A percentile compares a stretch with the other conserved stretches of the same genome.
phyloP scores from a whole-genome alignment of 148 eudicot genomes.

The Pouteria glomerata region DNA sequence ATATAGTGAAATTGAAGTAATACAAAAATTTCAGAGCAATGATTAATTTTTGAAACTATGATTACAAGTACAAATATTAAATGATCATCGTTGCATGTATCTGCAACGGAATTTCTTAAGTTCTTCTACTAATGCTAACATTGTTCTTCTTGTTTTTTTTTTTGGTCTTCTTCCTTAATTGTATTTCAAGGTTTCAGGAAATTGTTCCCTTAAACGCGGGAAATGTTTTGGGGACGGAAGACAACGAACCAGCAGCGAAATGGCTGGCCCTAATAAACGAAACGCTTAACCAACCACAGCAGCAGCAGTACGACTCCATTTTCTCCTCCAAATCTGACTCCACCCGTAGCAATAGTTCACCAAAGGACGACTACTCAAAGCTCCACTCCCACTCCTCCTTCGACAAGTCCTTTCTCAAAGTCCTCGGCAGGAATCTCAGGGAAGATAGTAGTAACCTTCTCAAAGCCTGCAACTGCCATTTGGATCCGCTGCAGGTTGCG shows the following conservation, averaged over 20 bases:
- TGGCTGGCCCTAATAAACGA: constrained; percentile 81
- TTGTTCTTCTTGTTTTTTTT: too few species aligned
- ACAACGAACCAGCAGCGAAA: constrained; percentile 85
- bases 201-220: constrained; percentile 90
- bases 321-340: too few species aligned
- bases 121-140: too few species aligned
- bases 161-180: background rate
- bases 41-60: too few species aligned
- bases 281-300: constrained; percentile 50
- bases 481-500: constrained; percentile 31
- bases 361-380: too few species aligned
- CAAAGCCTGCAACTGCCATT: constrained; percentile 67
- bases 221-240: constrained; percentile 68
- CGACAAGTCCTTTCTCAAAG: constrained; percentile 58
- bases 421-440: constrained; percentile 43
- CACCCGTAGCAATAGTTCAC: too few species aligned
- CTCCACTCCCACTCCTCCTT: constrained; percentile 35
- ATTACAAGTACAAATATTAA: too few species aligned
- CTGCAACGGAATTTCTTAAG: too few species aligned
- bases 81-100: too few species aligned
- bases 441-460: constrained; percentile 50
- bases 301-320: too few species aligned
- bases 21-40: too few species aligned
- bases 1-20: too few species aligned
- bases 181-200: constrained; percentile 79